Evolutionary conservation across 495 filamentous ascomycete genomes (phyloP), one percentile per base, ranked within the genome.

Genomic region (Polyplosphaeria fusca): DNA sequence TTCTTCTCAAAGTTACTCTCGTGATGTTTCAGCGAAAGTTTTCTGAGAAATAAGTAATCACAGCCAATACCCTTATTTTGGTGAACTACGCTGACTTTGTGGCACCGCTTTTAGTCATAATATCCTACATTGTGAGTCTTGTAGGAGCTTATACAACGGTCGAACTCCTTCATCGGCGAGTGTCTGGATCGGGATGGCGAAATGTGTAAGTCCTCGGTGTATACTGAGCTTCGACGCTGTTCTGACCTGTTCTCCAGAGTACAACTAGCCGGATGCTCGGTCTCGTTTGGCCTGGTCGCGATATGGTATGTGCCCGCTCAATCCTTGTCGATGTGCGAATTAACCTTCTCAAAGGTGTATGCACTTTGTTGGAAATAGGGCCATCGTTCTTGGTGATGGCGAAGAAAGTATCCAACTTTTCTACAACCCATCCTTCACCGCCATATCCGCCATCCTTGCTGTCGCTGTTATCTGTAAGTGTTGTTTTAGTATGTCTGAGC

Each of bases 321-420:
- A n/a, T n/a, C n/a, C n/a, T n/a, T n/a, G n/a, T n/a, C n/a, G n/a
- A n/a, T n/a, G n/a, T n/a, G n/a, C n/a, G n/a, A n/a, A n/a, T n/a
- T n/a, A n/a, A n/a, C n/a, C n/a, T n/a, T n/a, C n/a, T n/a, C n/a
- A n/a, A n/a, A n/a, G n/a, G n/a, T 84, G 79, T 57, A 88, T 88
- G 85, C 91, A 94, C 66, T 95, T 84, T 63, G 85, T 95, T 57
- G 89, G 88, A 24, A 93, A 94, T 60, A 79, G 86, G 18, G 89
- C 91, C 3, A 86, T 90, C 30, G 71, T 82, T 14, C 78, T 96
- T 19, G 82, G 76, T 25, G 47, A 83, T 47, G 86, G 85, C 37
- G 71, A 80, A 48, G 49, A 72, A 18, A 67, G 78, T 3, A 72
- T 88, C 5, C 89, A 91, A 55, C 84, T 92, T 51, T 68, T 79